phyloP scores from a whole-genome alignment of 495 filamentous ascomycete species.

The Apodospora peruviana region DNA sequence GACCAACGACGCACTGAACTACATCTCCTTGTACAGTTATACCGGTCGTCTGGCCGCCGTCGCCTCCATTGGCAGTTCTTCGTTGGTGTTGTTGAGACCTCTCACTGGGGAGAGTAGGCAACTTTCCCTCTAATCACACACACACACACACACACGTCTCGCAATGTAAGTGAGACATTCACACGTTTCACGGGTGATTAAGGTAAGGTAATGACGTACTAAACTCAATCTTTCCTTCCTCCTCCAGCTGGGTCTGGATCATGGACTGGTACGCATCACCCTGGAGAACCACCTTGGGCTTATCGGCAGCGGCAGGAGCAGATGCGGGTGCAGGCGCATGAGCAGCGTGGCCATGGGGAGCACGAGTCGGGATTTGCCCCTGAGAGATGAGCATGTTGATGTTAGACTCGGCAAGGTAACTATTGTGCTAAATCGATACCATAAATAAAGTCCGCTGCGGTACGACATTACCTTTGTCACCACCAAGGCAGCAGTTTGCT shows the following conservation, averaged over 20 bases:
- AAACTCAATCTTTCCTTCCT: background rate
- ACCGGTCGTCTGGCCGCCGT: background rate
- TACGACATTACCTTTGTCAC: background rate
- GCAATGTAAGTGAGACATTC: too few relatives aligned
- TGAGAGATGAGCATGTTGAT: too few relatives aligned
- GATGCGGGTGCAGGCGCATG: background rate
- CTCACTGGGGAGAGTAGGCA: too few relatives aligned
- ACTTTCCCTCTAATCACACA: too few relatives aligned
- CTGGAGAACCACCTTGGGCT: background rate
- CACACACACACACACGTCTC: too few relatives aligned
- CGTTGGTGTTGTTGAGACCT: background rate
- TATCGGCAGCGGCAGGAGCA: background rate
- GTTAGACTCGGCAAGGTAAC: too few relatives aligned
- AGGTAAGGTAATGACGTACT: background rate
- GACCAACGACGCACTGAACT: background rate
- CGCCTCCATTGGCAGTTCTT: background rate
- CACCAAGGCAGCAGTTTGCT: too few relatives aligned
- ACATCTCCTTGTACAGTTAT: background rate
- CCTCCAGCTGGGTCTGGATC: background rate
- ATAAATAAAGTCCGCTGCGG: too few relatives aligned
- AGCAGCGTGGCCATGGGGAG: background rate
- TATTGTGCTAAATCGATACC: too few relatives aligned
- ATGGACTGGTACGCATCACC: background rate
- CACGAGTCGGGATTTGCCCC: too few relatives aligned
- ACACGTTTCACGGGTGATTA: background rate